Evolutionary conservation across 495 filamentous ascomycete species (phyloP), one percentile per base, ranked within the genome.

Genomic region (Trichodelitschia bisporula): DNA sequence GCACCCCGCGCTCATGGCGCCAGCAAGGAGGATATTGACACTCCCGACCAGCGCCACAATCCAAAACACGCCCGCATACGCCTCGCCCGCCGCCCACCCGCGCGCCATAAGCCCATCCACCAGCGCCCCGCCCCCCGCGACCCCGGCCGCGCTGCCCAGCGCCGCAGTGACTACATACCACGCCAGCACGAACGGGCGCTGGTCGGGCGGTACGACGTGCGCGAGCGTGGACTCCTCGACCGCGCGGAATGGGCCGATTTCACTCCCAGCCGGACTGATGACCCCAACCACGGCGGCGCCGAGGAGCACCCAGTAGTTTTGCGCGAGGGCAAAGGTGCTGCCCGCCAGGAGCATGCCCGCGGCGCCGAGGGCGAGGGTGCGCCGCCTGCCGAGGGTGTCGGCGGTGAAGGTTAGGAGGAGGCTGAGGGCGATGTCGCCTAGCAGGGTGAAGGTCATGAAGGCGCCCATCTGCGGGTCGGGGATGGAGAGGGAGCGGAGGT

Each of bases 381-480:
- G 59, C 34, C 68, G 66, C 30, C 78, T 59, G 8, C 79, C 78
- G 6, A 24, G 21, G 30, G 82, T 47, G 54, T 89, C 78, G 2
- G 78, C 77, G 33, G 74, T 64, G 2, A 79, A 50, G 0, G 79
- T 80, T 15, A 91, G 57, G 15, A 72, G 41, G 13, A 80, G 67
- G 30, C 76, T 78, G 34, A 89, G 71, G 16, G 69, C 38, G 1
- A 77, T 71, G 54, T 91, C 80, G 17, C 80, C 79, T 12, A 76
- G 50, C 31, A 89, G 51, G 0, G 80, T 91, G 28, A 84, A 50
- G 3, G 75, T 80, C 77, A 90, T 90, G 48, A 90, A 86, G 3
- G 82, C 56, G 11, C 80, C 80, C 26, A 76, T 82, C n/a, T 56
- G 56, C n/a, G 65, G 57, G 40, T 77, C 67, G 0, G 73, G 60